These are phyloP conservation scores for Cryphonectria carpinicola DNA, from an alignment of 2,329 filamentous ascomycete species.

Conservation along the genomic window DNA sequence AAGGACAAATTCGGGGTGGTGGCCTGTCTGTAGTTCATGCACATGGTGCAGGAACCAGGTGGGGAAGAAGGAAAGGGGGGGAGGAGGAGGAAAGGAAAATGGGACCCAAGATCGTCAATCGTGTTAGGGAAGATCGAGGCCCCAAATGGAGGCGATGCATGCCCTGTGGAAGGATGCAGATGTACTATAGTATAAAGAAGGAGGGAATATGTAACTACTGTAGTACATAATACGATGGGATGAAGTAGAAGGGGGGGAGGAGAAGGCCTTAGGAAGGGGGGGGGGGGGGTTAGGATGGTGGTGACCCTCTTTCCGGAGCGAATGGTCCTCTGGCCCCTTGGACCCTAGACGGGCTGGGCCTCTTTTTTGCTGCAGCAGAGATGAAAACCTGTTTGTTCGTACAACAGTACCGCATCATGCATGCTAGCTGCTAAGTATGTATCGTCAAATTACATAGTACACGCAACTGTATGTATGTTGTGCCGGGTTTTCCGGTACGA, in stretches of 20 bases:
- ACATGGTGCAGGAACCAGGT: slow-evolving; percentile 2
- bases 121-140: background rate
- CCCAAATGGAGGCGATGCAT: background rate
- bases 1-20: background rate
- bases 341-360: background rate
- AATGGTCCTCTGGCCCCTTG: background rate
- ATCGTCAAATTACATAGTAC: background rate
- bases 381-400: no score
- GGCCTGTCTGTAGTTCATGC: background rate
- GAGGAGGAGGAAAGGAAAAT: background rate
- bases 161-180: background rate
- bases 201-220: background rate
- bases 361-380: background rate
- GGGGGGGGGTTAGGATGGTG: background rate
- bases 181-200: background rate
- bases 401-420: background rate
- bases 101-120: background rate
- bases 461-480: background rate
- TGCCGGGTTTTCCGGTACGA: background rate
- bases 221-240: background rate
- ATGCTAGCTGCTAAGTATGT: background rate
- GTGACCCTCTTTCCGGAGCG: background rate
- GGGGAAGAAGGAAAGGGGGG: background rate
- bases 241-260: background rate
- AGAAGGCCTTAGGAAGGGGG: background rate